Evolutionary conservation across 257 asterid species (phyloP).

Genomic region (Linderniella brevidens): DNA sequence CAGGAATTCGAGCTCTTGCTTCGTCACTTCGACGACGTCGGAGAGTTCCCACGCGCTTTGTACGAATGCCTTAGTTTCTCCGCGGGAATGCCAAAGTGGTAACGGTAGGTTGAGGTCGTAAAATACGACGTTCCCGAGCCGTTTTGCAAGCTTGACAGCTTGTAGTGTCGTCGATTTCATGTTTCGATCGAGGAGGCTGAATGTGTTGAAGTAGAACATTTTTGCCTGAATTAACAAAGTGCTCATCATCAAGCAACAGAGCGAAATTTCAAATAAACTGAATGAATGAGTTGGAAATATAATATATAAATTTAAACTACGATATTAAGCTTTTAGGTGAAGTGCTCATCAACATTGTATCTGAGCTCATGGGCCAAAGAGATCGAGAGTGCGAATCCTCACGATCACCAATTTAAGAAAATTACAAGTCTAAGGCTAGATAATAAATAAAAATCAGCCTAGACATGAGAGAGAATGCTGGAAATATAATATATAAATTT

Average conservation of each 20-base stretch:
- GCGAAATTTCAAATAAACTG: too few relatives aligned
- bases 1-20: slow-evolving; percentile 88
- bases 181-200: slow-evolving; percentile 56
- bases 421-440: too few relatives aligned
- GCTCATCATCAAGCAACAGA: slow-evolving; percentile 10
- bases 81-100: slow-evolving; percentile 72
- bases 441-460: too few relatives aligned
- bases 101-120: slow-evolving; percentile 79
- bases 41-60: slow-evolving; percentile 58
- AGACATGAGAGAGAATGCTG: too few relatives aligned
- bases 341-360: too few relatives aligned
- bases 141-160: slow-evolving; percentile 54
- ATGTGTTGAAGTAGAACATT: slow-evolving; percentile 85
- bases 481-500: too few relatives aligned
- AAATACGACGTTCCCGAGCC: slow-evolving; percentile 54
- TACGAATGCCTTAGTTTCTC: slow-evolving; percentile 52
- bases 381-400: too few relatives aligned
- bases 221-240: slow-evolving; percentile 40
- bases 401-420: too few relatives aligned
- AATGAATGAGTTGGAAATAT: too few relatives aligned
- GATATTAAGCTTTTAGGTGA: too few relatives aligned
- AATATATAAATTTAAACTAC: too few relatives aligned
- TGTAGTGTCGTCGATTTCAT: slow-evolving; percentile 62
- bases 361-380: too few relatives aligned
- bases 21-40: slow-evolving; percentile 72